Conservation (phyloP, 495 filamentous ascomycete genomes). For the Cercophora scortea region DNA sequence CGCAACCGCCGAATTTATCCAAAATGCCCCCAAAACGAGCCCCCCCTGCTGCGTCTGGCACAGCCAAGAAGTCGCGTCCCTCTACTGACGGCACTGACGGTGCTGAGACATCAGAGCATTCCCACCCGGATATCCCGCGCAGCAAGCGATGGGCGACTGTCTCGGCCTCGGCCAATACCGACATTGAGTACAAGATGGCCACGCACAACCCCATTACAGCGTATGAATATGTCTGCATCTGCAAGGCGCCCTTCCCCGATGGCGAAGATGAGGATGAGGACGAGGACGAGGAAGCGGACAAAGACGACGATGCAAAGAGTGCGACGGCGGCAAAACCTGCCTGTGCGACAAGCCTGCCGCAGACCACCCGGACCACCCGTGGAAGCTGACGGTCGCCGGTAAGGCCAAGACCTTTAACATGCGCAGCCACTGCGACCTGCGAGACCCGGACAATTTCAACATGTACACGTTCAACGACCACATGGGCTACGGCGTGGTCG, state of each 20-base stretch:
- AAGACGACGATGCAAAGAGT: conserved; percentile 6
- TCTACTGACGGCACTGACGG: background rate
- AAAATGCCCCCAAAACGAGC: background rate
- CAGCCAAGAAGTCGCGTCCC: background rate
- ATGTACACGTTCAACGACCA: conserved; percentile 36
- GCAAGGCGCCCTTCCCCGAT: conserved; percentile 13
- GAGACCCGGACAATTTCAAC: conserved; percentile 25
- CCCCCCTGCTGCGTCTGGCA: background rate
- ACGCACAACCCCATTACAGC: conserved; percentile 18
- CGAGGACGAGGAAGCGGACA: conserved; percentile 17
- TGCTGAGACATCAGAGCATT: background rate
- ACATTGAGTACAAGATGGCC: conserved; percentile 19
- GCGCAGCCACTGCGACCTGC: conserved; percentile 12
- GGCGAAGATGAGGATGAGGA: conserved; percentile 13
- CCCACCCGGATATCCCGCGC: background rate
- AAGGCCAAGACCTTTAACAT: conserved; percentile 15
- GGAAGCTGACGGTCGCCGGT: conserved; percentile 29
- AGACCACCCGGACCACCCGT: conserved; percentile 35
- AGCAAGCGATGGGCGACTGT: background rate
- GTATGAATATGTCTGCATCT: conserved; percentile 27
- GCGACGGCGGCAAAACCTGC: conserved; percentile 25
- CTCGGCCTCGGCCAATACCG: conserved; percentile 28
- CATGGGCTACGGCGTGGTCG: conserved; percentile 22
- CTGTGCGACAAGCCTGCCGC: conserved; percentile 28
- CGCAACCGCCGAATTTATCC: too few relatives aligned